Percentiles rank a stretch among this genome's conserved stretches.
phyloP scores from a whole-genome alignment of 1,139 yeast genomes.

The Saccharomycopsis hybrid region DNA sequence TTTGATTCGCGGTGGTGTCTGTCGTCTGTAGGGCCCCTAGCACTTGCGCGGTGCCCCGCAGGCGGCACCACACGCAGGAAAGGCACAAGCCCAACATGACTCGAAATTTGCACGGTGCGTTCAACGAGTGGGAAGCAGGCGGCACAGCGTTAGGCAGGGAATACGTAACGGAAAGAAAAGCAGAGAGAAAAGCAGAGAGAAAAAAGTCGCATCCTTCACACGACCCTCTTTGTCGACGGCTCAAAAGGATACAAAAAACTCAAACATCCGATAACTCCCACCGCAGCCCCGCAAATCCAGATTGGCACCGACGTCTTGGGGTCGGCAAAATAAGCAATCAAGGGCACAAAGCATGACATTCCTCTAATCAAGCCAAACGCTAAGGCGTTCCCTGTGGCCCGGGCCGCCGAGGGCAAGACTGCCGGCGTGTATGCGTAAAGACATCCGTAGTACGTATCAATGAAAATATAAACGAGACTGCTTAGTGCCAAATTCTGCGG shows the following conservation, averaged over 20 bases:
- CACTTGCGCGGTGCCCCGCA: no score
- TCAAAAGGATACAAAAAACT: conserved; percentile 44
- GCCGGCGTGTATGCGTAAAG: conserved; percentile 50
- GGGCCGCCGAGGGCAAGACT: conserved; percentile 43
- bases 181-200: no score
- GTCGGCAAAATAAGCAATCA: conserved; percentile 38
- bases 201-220: no score
- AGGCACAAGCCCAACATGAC: no score
- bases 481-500: conserved; percentile 48
- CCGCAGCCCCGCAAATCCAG: conserved; percentile 43
- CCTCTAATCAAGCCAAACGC: conserved; percentile 39
- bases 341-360: conserved; percentile 42
- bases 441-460: conserved; percentile 42
- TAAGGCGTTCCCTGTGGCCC: conserved; percentile 47
- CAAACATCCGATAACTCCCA: conserved; percentile 38
- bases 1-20: no score
- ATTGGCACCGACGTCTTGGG: conserved; percentile 36
- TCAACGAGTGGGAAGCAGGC: no score
- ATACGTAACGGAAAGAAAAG: no score
- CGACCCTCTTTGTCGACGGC: conserved; percentile 35
- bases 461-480: conserved; percentile 42
- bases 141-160: no score
- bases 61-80: no score
- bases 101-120: no score
- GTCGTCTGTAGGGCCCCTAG: no score